A percentile compares a stretch with the other conserved stretches of the same genome.
These are phyloP conservation scores for Carex arenaria DNA, from an alignment of 202 grass and related monocot species.

Conservation along the genomic window DNA sequence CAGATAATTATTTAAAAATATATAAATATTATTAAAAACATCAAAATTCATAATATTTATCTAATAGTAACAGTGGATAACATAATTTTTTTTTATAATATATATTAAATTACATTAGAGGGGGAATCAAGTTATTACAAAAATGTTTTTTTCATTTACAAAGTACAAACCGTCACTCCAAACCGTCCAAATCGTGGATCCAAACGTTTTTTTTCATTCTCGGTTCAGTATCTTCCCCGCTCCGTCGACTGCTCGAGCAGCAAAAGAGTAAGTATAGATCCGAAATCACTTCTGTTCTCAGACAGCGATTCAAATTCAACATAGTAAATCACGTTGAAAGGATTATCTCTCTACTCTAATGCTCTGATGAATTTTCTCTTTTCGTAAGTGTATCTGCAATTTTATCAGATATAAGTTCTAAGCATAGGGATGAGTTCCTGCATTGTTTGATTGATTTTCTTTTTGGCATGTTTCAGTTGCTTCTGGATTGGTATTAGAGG, in stretches of 20 bases:
- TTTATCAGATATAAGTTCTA: not conserved
- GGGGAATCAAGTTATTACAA: no score
- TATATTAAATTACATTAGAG: no score
- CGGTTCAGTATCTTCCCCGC: not conserved
- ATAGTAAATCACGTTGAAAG: not conserved
- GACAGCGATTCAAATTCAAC: no score
- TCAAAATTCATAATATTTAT: no score
- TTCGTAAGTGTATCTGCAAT: not conserved
- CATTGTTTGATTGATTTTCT: not conserved
- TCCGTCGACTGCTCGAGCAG: not conserved
- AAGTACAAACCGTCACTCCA: no score
- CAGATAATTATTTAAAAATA: no score
- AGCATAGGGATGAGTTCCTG: not conserved
- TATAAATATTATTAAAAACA: no score
- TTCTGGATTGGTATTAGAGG: not conserved
- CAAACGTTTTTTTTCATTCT: no score
- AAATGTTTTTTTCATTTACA: no score
- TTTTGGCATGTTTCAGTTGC: not conserved
- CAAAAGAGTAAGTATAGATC: constrained; percentile 8
- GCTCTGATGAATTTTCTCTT: not conserved
- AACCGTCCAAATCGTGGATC: no score
- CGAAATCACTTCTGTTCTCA: not conserved
- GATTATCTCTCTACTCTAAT: not conserved
- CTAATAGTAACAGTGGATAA: no score
- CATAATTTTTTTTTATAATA: no score